Conservation (phyloP, 495 filamentous ascomycete species). For the Lasiosphaeris hirsuta region DNA sequence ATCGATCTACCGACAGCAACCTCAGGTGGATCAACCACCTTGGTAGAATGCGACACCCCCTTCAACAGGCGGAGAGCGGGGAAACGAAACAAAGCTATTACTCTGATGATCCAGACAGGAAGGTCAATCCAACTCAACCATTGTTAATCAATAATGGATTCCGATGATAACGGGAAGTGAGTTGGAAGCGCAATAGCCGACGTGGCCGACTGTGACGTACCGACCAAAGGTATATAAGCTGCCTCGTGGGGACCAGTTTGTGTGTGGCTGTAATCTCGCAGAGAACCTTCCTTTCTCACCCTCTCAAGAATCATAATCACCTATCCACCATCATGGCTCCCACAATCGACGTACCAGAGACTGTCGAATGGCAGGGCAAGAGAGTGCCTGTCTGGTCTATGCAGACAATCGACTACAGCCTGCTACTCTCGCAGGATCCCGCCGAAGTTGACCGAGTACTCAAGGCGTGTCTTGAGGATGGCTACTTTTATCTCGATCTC, state of each 20-base stretch:
- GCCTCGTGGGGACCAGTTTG: too few species aligned
- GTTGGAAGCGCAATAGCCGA: too few species aligned
- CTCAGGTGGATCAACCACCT: neutral
- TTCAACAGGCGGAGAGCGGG: neutral
- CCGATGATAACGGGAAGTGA: too few species aligned
- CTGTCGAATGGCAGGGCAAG: constrained; percentile 50
- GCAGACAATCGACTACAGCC: constrained; percentile 45
- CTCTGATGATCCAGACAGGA: neutral
- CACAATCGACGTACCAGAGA: constrained; percentile 38
- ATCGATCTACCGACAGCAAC: too few species aligned
- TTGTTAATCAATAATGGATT: too few species aligned
- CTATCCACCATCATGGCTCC: constrained; percentile 34
- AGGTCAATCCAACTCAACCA: constrained; percentile 5
- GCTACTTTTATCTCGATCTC: constrained; percentile 58
- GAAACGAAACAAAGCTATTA: neutral
- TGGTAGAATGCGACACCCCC: constrained; percentile 2
- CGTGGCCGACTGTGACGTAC: too few species aligned
- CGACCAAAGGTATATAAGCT: too few species aligned
- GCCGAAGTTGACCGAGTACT: constrained; percentile 48
- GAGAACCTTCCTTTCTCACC: too few species aligned
- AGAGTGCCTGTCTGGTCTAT: constrained; percentile 49
- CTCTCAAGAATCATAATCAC: neutral
- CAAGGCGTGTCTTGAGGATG: constrained; percentile 44
- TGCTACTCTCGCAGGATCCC: constrained; percentile 47
- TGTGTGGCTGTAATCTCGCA: too few species aligned